A percentile compares a stretch with the other conserved stretches of the same genome.
These are phyloP conservation scores for Cystofilobasidium ferigula DNA, from an alignment of 768 basidiomycete species.

Conservation along the genomic window DNA sequence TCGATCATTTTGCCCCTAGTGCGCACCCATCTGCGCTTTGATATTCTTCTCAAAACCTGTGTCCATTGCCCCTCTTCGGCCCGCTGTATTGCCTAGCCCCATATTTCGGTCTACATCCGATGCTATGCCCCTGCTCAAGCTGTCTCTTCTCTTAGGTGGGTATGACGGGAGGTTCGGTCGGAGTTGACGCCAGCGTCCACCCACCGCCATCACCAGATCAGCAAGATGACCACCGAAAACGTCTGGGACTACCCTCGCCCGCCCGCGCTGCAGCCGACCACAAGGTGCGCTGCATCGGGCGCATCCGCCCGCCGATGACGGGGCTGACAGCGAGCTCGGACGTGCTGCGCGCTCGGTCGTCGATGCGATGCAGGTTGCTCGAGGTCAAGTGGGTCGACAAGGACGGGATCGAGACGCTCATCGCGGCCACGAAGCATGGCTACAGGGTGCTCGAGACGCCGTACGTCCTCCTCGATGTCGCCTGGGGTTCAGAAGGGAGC, in stretches of 20 bases:
- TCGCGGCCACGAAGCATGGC: constrained; percentile 33
- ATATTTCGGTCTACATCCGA: no score
- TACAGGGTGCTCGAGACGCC: constrained; percentile 36
- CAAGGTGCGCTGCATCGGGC: constrained; percentile 25
- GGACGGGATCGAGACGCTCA: constrained; percentile 29
- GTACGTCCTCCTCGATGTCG: constrained; percentile 17
- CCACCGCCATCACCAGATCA: background rate
- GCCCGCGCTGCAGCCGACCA: constrained; percentile 31
- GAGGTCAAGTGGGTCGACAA: constrained; percentile 29
- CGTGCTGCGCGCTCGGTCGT: background rate
- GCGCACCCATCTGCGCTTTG: no score
- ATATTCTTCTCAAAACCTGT: no score
- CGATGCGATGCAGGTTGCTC: constrained; percentile 28
- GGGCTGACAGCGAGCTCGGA: background rate
- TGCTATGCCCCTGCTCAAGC: no score
- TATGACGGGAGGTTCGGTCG: no score
- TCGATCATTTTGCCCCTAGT: no score
- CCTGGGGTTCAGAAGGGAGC: background rate
- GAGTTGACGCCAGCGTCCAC: no score
- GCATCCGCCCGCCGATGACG: background rate
- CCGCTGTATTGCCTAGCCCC: no score
- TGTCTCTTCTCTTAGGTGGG: no score
- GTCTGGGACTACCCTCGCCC: constrained; percentile 38
- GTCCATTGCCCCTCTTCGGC: no score
- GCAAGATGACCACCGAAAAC: constrained; percentile 29